Evolutionary conservation across 2,329 filamentous ascomycete genomes (phyloP).

Genomic region (Ascosphaera apis): DNA sequence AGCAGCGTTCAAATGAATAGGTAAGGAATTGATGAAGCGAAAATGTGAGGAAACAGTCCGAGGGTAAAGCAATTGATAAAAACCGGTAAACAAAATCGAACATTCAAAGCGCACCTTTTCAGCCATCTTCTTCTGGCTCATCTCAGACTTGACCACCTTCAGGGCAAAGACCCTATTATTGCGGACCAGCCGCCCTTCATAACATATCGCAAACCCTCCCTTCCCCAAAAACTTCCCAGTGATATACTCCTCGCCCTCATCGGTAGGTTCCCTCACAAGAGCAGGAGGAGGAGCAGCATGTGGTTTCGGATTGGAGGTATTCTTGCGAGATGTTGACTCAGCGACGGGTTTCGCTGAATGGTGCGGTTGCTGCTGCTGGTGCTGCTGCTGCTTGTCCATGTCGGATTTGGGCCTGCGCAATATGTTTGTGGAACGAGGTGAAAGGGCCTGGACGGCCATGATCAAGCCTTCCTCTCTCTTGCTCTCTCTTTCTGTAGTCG

Average conservation of each 20-base stretch:
- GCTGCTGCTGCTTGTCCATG: slow-evolving; percentile 11
- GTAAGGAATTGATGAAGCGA: too few species aligned
- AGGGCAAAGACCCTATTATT: slow-evolving; percentile 25
- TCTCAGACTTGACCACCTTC: slow-evolving; percentile 28
- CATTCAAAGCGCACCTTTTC: slow-evolving; percentile 20
- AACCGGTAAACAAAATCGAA: background rate
- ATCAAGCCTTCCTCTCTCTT: slow-evolving; percentile 17
- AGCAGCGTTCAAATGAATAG: background rate
- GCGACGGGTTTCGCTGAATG: slow-evolving; percentile 12
- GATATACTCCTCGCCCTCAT: slow-evolving; percentile 21
- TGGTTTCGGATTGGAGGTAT: slow-evolving; percentile 13
- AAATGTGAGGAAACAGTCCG: too few species aligned
- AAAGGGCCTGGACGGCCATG: slow-evolving; percentile 16
- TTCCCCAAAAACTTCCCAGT: slow-evolving; percentile 25
- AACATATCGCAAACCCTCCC: slow-evolving; percentile 28
- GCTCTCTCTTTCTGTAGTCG: too few species aligned
- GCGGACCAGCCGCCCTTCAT: slow-evolving; percentile 21
- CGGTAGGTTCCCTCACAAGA: slow-evolving; percentile 21
- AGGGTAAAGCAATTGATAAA: too few species aligned
- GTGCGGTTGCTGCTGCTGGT: slow-evolving; percentile 11
- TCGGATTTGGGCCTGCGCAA: slow-evolving; percentile 19
- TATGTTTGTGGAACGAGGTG: slow-evolving; percentile 25
- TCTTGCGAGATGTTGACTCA: slow-evolving; percentile 10
- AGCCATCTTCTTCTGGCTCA: slow-evolving; percentile 27
- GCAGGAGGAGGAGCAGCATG: slow-evolving; percentile 24